A percentile compares a stretch with the other conserved stretches of the same genome.
phyloP scores from a whole-genome alignment of 352 stramenopile genomes.

The Phytopythium ostracodes region DNA sequence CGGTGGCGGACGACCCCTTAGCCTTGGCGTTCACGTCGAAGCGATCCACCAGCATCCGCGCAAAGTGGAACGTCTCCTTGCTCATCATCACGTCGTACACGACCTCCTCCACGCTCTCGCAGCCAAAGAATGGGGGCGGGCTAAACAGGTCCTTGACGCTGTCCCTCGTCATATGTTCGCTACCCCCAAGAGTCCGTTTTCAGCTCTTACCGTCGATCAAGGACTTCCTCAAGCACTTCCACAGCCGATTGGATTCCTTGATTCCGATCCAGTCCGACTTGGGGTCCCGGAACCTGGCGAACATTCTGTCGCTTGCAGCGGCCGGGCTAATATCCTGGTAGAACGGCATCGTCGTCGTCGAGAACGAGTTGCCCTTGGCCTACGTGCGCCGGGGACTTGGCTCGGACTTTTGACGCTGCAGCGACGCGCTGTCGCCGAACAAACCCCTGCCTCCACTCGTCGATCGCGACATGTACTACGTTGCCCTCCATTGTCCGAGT shows the following conservation, averaged over 20 bases:
- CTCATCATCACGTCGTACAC: slow-evolving; percentile 34
- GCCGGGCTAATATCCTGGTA: slow-evolving; percentile 44
- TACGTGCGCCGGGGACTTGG: slow-evolving; percentile 23
- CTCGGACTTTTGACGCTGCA: too few species aligned
- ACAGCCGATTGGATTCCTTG: slow-evolving; percentile 35
- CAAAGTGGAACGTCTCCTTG: slow-evolving; percentile 41
- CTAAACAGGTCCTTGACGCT: slow-evolving; percentile 52
- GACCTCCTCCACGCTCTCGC: slow-evolving; percentile 24
- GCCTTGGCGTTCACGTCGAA: slow-evolving; percentile 17
- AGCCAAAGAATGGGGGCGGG: slow-evolving; percentile 45
- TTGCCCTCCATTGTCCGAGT: too few species aligned
- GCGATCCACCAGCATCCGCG: slow-evolving; percentile 24
- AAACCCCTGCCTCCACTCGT: too few species aligned
- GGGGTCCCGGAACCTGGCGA: slow-evolving; percentile 25
- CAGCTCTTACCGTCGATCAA: slow-evolving; percentile 20
- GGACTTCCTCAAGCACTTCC: slow-evolving; percentile 26
- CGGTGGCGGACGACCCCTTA: background rate
- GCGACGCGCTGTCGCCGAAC: slow-evolving; percentile 7
- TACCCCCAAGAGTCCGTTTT: slow-evolving; percentile 26
- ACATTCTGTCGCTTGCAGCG: slow-evolving; percentile 30
- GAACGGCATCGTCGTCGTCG: slow-evolving; percentile 40
- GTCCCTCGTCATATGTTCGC: slow-evolving; percentile 14
- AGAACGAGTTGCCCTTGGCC: slow-evolving; percentile 9
- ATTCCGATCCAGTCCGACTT: slow-evolving; percentile 14
- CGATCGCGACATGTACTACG: too few species aligned